Conservation (phyloP, 1,139 yeast species). For the Candida sp. region DNA sequence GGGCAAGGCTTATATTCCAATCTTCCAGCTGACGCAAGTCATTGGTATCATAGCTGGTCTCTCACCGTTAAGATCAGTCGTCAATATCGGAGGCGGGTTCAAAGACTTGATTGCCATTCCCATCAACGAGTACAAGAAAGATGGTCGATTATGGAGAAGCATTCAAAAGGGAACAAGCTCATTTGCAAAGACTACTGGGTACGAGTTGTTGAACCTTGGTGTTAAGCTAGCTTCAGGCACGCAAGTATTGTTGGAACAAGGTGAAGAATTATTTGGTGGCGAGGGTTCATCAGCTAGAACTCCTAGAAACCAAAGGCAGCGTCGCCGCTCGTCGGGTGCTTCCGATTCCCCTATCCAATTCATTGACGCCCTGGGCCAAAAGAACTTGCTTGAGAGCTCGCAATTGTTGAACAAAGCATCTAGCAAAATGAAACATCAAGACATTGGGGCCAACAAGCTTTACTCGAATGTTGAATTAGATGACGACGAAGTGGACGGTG, state of each 20-base stretch:
- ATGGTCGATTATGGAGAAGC: constrained; percentile 72
- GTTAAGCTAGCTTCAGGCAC: constrained; percentile 91
- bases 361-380: constrained; percentile 2
- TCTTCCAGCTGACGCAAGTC: constrained; percentile 78
- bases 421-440: constrained; percentile 16
- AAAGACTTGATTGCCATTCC: constrained; percentile 78
- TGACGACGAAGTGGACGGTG: constrained; percentile 23
- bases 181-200: constrained; percentile 83
- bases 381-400: constrained; percentile 14
- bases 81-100: constrained; percentile 80
- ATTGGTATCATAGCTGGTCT: constrained; percentile 83
- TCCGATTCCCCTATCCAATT: constrained; percentile 9
- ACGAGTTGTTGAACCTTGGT: constrained; percentile 81
- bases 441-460: constrained; percentile 26
- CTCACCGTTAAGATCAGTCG: constrained; percentile 79
- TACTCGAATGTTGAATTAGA: constrained; percentile 35
- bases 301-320: constrained; percentile 10
- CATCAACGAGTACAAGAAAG: constrained; percentile 71
- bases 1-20: constrained; percentile 83
- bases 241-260: constrained; percentile 77
- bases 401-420: constrained; percentile 15
- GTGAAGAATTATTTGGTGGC: constrained; percentile 80
- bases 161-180: constrained; percentile 76
- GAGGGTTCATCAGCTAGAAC: constrained; percentile 54
- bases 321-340: constrained; percentile 9